A percentile compares a stretch with the other conserved stretches of the same genome.
phyloP scores from a whole-genome alignment of 352 stramenopile genomes.

The Phytophthora foliorum region DNA sequence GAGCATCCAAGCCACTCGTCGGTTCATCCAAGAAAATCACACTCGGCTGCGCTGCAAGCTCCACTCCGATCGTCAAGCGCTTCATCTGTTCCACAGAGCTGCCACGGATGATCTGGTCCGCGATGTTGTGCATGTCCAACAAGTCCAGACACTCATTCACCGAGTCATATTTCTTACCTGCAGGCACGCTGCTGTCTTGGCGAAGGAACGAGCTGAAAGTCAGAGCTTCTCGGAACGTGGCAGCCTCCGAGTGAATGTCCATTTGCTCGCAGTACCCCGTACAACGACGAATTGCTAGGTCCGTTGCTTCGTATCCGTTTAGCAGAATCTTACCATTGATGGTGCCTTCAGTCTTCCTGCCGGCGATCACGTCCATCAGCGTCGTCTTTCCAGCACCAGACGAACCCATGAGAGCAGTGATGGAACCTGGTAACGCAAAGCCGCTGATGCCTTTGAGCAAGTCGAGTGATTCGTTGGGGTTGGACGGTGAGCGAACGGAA shows the following conservation, averaged over 20 bases:
- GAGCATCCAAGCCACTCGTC: conserved; percentile 87
- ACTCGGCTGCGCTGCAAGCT: conserved; percentile 80
- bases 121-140: conserved; percentile 37
- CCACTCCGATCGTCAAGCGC: conserved; percentile 52
- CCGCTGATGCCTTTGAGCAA: conserved; percentile 36
- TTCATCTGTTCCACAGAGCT: conserved; percentile 59
- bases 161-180: conserved; percentile 38
- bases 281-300: conserved; percentile 46
- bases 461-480: conserved; percentile 50
- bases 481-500: conserved; percentile 41
- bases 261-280: conserved; percentile 79
- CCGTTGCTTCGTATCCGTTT: conserved; percentile 43
- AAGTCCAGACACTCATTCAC: conserved; percentile 42
- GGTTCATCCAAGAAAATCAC: conserved; percentile 88
- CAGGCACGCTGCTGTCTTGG: conserved; percentile 35
- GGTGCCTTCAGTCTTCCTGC: conserved; percentile 69
- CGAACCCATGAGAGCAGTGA: conserved; percentile 91
- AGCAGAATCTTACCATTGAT: conserved; percentile 66
- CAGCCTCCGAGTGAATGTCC: conserved; percentile 83
- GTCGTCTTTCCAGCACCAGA: conserved; percentile 84
- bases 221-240: conserved; percentile 89
- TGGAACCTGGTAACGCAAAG: conserved; percentile 47
- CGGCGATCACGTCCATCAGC: conserved; percentile 92
- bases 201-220: conserved; percentile 87
- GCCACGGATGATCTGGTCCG: conserved; percentile 44